These are phyloP conservation scores for Saccharum hybrid DNA, from an alignment of 202 grass and related monocot genomes.

Conservation along the genomic window DNA sequence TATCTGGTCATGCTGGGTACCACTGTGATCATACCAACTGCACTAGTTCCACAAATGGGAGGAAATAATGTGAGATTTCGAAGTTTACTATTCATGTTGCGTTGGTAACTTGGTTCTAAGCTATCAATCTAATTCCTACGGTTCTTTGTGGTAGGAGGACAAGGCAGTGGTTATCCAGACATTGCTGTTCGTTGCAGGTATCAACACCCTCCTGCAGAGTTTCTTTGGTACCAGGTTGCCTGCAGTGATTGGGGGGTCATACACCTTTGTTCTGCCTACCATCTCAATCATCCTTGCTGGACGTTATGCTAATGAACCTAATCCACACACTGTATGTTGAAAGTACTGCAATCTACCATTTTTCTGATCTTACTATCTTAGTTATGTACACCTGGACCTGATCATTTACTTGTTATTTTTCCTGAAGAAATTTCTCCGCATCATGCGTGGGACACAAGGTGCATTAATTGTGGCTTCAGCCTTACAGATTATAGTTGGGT, in stretches of 20 bases:
- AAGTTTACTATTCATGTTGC: conserved; percentile 6
- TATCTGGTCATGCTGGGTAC: conserved; percentile 98
- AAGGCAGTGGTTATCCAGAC: conserved; percentile 95
- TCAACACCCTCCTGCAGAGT: conserved; percentile 95
- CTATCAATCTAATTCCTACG: neutral
- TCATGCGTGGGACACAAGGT: conserved; percentile 98
- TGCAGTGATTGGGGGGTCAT: conserved; percentile 89
- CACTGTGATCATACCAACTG: conserved; percentile 96
- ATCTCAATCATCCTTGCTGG: conserved; percentile 93
- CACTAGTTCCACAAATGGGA: conserved; percentile 98
- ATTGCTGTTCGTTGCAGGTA: conserved; percentile 84
- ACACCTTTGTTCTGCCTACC: conserved; percentile 92
- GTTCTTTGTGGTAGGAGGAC: conserved; percentile 65
- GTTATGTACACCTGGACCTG: conserved; percentile 38
- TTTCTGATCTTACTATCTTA: conserved; percentile 12
- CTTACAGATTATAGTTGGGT: conserved; percentile 94
- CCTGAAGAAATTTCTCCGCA: conserved; percentile 82
- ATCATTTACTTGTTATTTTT: conserved; percentile 31
- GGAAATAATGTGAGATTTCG: conserved; percentile 85
- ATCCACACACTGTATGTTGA: conserved; percentile 69
- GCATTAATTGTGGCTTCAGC: conserved; percentile 96
- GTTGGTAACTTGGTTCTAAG: conserved; percentile 15
- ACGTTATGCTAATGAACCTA: conserved; percentile 78
- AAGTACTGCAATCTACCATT: neutral
- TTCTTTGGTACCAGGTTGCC: conserved; percentile 92